Conservation (phyloP, 2,329 filamentous ascomycete species). For the Escovopsis sp. region DNA sequence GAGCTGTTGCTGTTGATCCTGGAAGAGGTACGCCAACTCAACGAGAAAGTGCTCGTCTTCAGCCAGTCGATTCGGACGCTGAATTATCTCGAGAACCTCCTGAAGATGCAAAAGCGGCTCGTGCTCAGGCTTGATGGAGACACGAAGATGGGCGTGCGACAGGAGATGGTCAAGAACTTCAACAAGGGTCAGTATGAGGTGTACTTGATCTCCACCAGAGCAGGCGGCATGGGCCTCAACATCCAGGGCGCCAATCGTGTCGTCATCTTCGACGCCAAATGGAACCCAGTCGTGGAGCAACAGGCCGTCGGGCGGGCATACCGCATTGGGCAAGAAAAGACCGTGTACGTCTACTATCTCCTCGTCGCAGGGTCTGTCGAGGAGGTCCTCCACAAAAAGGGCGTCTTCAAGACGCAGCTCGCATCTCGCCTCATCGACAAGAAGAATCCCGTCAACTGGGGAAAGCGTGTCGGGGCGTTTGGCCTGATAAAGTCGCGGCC, state of each 20-base stretch:
- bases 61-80: slow-evolving; percentile 58
- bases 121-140: slow-evolving; percentile 52
- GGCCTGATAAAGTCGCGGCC: slow-evolving; percentile 37
- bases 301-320: slow-evolving; percentile 81
- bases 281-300: slow-evolving; percentile 68
- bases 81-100: slow-evolving; percentile 48
- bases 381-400: slow-evolving; percentile 54
- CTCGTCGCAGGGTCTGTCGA: slow-evolving; percentile 69
- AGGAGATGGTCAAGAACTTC: slow-evolving; percentile 52
- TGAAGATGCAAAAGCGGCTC: slow-evolving; percentile 33
- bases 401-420: slow-evolving; percentile 72
- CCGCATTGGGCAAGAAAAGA: slow-evolving; percentile 67
- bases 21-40: slow-evolving; percentile 40
- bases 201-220: slow-evolving; percentile 69
- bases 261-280: slow-evolving; percentile 71
- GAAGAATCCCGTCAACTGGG: slow-evolving; percentile 57
- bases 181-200: slow-evolving; percentile 43
- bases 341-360: slow-evolving; percentile 75
- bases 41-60: slow-evolving; percentile 72
- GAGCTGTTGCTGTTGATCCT: slow-evolving; percentile 54
- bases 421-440: slow-evolving; percentile 70
- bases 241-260: slow-evolving; percentile 74
- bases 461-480: slow-evolving; percentile 44
- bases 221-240: slow-evolving; percentile 73
- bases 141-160: slow-evolving; percentile 41